Percentiles rank a stretch among this genome's conserved stretches.
phyloP scores from a whole-genome alignment of 768 basidiomycete genomes.

The Candolleomyces efflorescens region DNA sequence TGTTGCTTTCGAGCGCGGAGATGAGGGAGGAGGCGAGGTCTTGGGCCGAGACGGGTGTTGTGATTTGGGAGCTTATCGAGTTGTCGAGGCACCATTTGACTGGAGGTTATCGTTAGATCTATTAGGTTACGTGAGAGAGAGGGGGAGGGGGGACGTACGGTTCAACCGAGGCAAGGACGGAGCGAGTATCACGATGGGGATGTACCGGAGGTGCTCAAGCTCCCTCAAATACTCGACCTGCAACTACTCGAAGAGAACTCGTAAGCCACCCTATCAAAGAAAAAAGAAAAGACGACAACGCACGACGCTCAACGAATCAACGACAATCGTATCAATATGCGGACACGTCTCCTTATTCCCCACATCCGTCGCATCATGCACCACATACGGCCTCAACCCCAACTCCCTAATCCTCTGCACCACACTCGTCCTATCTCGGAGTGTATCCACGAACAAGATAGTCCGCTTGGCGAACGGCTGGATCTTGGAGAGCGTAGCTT shows the following conservation, averaged over 20 bases:
- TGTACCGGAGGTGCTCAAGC: slow-evolving; percentile 91
- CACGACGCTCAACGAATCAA: slow-evolving; percentile 84
- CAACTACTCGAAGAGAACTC: background rate
- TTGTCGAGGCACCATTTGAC: slow-evolving; percentile 98
- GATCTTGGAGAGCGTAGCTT: slow-evolving; percentile 74
- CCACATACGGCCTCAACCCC: slow-evolving; percentile 70
- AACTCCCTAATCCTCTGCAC: slow-evolving; percentile 74
- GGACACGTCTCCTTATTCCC: slow-evolving; percentile 77
- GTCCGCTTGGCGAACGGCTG: slow-evolving; percentile 82
- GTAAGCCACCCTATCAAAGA: slow-evolving; percentile 1
- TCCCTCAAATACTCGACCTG: slow-evolving; percentile 90
- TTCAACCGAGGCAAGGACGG: slow-evolving; percentile 75
- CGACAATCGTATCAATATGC: slow-evolving; percentile 92
- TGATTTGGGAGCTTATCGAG: slow-evolving; percentile 92
- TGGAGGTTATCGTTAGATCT: slow-evolving; percentile 18
- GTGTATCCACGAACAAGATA: slow-evolving; percentile 89
- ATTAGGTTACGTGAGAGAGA: slow-evolving; percentile 2
- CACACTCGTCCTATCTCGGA: slow-evolving; percentile 71
- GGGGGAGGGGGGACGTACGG: slow-evolving; percentile 40
- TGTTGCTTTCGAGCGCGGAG: slow-evolving; percentile 92
- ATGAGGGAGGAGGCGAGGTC: slow-evolving; percentile 91
- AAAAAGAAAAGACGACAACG: slow-evolving; percentile 24
- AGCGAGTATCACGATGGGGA: slow-evolving; percentile 89
- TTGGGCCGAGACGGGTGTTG: slow-evolving; percentile 82
- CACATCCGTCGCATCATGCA: slow-evolving; percentile 77